These are phyloP conservation scores for Lepidium sativum DNA, from an alignment of 345 rosid genomes.

Conservation along the genomic window DNA sequence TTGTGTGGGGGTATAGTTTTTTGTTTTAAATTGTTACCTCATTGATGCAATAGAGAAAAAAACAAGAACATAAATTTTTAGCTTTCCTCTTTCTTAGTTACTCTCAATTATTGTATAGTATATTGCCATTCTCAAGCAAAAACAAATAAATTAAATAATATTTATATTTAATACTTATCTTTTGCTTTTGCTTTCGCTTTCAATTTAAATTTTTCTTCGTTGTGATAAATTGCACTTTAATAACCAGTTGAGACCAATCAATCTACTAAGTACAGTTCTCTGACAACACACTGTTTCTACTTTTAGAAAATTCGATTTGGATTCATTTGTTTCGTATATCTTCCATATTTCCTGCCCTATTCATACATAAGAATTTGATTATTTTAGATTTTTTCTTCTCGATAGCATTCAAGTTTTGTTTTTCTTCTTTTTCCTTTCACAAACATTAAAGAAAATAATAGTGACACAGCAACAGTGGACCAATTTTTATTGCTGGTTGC, in stretches of 20 bases:
- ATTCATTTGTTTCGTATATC: background rate
- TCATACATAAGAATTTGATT: background rate
- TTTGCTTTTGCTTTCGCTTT: background rate
- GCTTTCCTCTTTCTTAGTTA: background rate
- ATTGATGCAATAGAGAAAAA: slow-evolving; percentile 5
- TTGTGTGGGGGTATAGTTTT: slow-evolving; percentile 12
- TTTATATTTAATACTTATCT: background rate
- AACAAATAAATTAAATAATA: background rate
- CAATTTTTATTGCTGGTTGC: too few species aligned
- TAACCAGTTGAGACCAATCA: background rate
- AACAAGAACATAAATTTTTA: background rate
- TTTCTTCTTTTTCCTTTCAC: too few species aligned
- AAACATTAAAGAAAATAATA: too few species aligned
- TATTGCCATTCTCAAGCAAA: background rate
- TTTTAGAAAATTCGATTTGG: background rate
- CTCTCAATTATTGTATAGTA: slow-evolving; percentile 9
- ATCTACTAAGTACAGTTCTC: background rate
- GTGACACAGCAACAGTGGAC: background rate
- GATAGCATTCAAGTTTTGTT: too few species aligned
- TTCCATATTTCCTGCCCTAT: background rate
- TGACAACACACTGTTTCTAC: background rate
- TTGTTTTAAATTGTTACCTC: slow-evolving; percentile 10
- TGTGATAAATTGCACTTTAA: background rate
- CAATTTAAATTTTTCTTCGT: background rate
- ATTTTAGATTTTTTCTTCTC: background rate